Base-by-base conservation (phyloP, 257 asterid species). In the Solanum rostratum region DNA sequence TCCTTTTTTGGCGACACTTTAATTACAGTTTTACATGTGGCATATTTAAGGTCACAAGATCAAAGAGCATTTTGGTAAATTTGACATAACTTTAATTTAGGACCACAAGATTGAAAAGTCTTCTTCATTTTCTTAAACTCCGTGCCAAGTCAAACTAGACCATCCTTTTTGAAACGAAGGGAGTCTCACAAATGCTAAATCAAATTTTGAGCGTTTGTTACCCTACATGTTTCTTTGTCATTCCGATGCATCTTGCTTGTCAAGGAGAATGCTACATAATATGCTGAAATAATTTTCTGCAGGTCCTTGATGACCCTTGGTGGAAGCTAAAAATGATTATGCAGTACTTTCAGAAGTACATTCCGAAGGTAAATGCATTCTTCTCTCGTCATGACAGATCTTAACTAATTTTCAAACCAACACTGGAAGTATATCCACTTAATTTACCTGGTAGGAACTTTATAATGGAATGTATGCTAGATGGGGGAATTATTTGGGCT, bases 301-400 rank as follows among this genome's bases (percentile, higher is more conserved):
- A 95, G 99, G 90, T 86, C 84, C 89, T 96, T 87, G 98, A 95
- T 90, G 93, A 88, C 70, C 95, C 93, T 15, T 89, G 87, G 70
- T 85, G 89, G 93, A 95, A 90, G 90, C 97, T 95, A 79, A 89
- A 92, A 81, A 87, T 94, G 60, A 86, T 93, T 79, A 87, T 92
- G 81, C 93, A 91, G 84, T 94, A 92, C 90, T 92, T 96, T 89
- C 97, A 86, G 86, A 96, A 95, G 92, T 96, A 93, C 88, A 92
- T 91, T 29, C 90, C 95, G 2, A 92, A 91, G 96, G 99, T 94
- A 88, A 53, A 85, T 41, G 84, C 52, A 81, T 86, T 82, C 59
- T 74, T 82, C 84, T 16, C 52, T 78, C 82, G 52, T 50, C 46
- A 33, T 29, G 62, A 14, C 46, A 18, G 60, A 78, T 78, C 57